Evolutionary conservation across 1,139 yeast genomes (phyloP).

Genomic region (Taphrina flavorubra): DNA sequence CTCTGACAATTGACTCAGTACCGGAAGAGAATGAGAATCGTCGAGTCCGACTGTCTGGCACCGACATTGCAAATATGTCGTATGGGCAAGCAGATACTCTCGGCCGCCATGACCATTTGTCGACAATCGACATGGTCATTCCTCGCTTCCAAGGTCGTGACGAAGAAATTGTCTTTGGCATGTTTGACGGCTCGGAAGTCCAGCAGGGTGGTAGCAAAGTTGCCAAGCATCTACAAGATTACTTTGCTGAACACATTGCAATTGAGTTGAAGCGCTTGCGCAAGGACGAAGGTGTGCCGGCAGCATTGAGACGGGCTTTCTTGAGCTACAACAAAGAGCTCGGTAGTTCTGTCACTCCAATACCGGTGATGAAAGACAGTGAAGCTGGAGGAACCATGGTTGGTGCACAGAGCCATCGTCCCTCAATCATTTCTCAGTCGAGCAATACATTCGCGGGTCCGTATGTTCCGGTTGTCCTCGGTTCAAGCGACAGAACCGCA

Average conservation of each 20-base stretch:
- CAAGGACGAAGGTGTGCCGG: constrained; percentile 57
- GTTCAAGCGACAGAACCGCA: constrained; percentile 71
- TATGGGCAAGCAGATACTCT: constrained; percentile 88
- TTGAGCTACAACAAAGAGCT: constrained; percentile 80
- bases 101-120: constrained; percentile 70
- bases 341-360: constrained; percentile 57
- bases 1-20: constrained; percentile 77
- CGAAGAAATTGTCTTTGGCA: constrained; percentile 70
- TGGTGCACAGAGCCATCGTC: constrained; percentile 25
- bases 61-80: constrained; percentile 74
- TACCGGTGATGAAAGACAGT: constrained; percentile 51
- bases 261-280: constrained; percentile 65
- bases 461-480: constrained; percentile 47
- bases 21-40: constrained; percentile 87
- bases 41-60: constrained; percentile 91
- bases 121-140: constrained; percentile 81
- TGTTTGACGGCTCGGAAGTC: constrained; percentile 77
- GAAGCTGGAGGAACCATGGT: constrained; percentile 27
- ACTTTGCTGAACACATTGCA: constrained; percentile 67
- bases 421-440: constrained; percentile 31
- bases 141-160: constrained; percentile 88
- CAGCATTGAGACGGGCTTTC: constrained; percentile 81
- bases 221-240: constrained; percentile 74
- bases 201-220: constrained; percentile 59
- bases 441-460: constrained; percentile 28